phyloP scores from a whole-genome alignment of 2,329 filamentous ascomycete species.

The Hymenoscyphus scutula region DNA sequence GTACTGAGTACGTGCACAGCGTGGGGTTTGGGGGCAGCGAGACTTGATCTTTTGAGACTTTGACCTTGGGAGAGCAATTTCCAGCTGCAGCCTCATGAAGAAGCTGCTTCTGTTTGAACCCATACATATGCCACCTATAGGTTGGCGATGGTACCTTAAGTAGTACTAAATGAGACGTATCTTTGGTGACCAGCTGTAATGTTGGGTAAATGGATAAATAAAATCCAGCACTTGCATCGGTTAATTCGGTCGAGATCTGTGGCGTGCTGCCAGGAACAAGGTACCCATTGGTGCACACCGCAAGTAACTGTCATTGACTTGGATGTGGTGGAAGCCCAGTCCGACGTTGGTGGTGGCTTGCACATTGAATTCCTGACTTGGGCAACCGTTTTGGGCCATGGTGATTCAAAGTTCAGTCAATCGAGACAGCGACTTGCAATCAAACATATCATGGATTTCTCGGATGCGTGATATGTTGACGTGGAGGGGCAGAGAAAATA shows the following conservation, averaged over 20 bases:
- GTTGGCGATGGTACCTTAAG: too few species aligned
- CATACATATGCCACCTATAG: background rate
- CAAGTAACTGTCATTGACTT: too few species aligned
- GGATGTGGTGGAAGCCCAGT: background rate
- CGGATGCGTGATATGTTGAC: background rate
- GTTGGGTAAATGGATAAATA: background rate
- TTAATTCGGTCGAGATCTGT: background rate
- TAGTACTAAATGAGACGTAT: too few species aligned
- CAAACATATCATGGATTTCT: background rate
- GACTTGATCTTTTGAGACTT: background rate
- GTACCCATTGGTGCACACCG: background rate
- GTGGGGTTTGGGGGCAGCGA: background rate
- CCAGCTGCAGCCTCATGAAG: background rate
- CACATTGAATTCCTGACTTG: background rate
- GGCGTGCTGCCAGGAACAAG: slow-evolving; percentile 7
- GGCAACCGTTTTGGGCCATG: slow-evolving; percentile 3
- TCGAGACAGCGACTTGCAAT: slow-evolving; percentile 1
- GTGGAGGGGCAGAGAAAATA: background rate
- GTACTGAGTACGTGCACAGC: background rate
- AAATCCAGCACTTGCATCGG: background rate
- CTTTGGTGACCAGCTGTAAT: background rate
- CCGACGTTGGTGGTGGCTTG: background rate
- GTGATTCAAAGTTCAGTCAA: background rate
- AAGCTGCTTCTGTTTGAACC: background rate
- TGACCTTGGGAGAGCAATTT: background rate